Percentiles rank a stretch among this genome's conserved stretches.
These are phyloP conservation scores for Omphalotus guepiniiformis DNA, from an alignment of 768 basidiomycete species.

Conservation along the genomic window DNA sequence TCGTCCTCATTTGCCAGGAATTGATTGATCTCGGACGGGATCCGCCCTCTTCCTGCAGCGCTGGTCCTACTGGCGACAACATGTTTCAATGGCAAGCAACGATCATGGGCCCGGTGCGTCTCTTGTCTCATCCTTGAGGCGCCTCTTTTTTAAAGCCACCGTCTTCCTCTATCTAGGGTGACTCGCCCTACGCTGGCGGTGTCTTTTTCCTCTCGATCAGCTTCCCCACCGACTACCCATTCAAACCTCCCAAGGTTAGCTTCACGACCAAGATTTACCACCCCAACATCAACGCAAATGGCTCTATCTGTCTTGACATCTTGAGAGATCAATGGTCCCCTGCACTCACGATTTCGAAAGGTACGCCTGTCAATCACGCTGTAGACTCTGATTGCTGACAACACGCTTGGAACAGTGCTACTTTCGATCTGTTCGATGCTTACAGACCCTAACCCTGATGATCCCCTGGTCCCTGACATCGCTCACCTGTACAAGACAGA, in stretches of 20 bases:
- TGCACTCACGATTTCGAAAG: slow-evolving; percentile 98
- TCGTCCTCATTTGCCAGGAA: slow-evolving; percentile 57
- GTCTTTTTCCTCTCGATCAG: slow-evolving; percentile 97
- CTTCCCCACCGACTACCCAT: slow-evolving; percentile 97
- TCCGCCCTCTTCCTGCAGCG: slow-evolving; percentile 99
- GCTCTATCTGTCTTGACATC: slow-evolving; percentile 98
- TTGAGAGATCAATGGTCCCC: slow-evolving; percentile 99
- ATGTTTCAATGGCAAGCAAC: slow-evolving; percentile 99
- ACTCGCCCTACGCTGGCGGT: slow-evolving; percentile 97
- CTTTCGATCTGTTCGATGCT: slow-evolving; percentile 99
- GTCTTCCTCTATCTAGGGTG: slow-evolving; percentile 53
- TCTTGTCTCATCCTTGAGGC: not conserved
- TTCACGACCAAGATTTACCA: slow-evolving; percentile 99
- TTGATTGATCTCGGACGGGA: slow-evolving; percentile 98
- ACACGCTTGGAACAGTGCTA: slow-evolving; percentile 71
- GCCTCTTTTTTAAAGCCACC: not conserved
- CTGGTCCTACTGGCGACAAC: slow-evolving; percentile 96
- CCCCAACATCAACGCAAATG: slow-evolving; percentile 99
- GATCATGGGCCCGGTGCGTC: slow-evolving; percentile 96
- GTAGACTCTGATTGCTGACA: not conserved
- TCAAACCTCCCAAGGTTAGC: slow-evolving; percentile 99
- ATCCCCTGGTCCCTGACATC: slow-evolving; percentile 97
- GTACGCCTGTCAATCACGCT: slow-evolving; percentile 36
- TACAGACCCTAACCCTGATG: slow-evolving; percentile 99
- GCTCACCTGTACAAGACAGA: slow-evolving; percentile 99